Conservation (phyloP, 2,329 filamentous ascomycete species). For the Cyanodermella asteris region DNA sequence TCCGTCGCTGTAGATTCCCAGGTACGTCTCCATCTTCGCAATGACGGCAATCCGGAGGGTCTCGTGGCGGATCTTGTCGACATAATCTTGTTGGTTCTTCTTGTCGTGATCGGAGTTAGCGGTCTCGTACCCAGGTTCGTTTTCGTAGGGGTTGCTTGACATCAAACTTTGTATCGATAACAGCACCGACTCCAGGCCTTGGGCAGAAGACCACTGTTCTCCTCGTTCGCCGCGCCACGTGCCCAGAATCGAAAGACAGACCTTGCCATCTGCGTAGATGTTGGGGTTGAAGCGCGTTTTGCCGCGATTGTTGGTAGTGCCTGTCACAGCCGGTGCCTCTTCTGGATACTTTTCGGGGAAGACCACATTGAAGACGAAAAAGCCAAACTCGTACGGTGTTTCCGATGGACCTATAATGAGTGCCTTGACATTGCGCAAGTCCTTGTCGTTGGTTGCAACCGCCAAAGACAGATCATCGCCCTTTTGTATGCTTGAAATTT, state of each 20-base stretch:
- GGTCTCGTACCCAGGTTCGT: conserved; percentile 83
- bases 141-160: conserved; percentile 83
- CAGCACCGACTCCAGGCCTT: conserved; percentile 81
- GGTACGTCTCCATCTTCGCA: conserved; percentile 58
- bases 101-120: conserved; percentile 46
- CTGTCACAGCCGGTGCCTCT: conserved; percentile 36
- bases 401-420: conserved; percentile 83
- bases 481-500: conserved; percentile 68
- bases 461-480: conserved; percentile 66
- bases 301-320: conserved; percentile 73
- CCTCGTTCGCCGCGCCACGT: conserved; percentile 83
- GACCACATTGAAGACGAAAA: conserved; percentile 31
- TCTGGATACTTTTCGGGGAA: conserved; percentile 51
- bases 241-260: conserved; percentile 59
- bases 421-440: conserved; percentile 72
- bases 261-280: conserved; percentile 77
- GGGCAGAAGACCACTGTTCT: conserved; percentile 91
- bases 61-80: conserved; percentile 82
- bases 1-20: conserved; percentile 39
- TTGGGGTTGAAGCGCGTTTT: conserved; percentile 88
- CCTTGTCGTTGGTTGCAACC: conserved; percentile 66
- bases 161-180: conserved; percentile 93
- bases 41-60: conserved; percentile 66
- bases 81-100: conserved; percentile 51
- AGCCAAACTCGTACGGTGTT: conserved; percentile 90